phyloP scores from a whole-genome alignment of 345 rosid genomes.

The Syzygium aqueum region DNA sequence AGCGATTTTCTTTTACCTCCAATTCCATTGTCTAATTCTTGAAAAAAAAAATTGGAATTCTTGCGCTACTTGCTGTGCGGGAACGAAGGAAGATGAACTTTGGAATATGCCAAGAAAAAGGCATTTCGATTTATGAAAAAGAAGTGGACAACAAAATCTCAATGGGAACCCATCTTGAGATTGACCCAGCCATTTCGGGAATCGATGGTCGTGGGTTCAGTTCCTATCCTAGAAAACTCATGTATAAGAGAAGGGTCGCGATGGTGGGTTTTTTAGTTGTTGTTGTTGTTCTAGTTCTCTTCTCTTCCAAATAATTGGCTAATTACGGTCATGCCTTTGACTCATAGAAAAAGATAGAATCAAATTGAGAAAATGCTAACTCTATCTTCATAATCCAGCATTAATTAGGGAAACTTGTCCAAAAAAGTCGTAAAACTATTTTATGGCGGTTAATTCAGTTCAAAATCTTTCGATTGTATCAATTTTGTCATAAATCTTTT shows the following conservation, averaged over 20 bases:
- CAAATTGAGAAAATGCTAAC: background rate
- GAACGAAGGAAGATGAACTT: background rate
- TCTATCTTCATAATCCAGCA: background rate
- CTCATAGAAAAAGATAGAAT: background rate
- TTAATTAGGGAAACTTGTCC: background rate
- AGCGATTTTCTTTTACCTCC: background rate
- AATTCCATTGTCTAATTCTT: no score
- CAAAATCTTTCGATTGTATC: fast-evolving
- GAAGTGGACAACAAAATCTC: background rate
- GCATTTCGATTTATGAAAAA: background rate
- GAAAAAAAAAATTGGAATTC: background rate
- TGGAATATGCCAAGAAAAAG: background rate
- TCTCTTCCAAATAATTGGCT: background rate
- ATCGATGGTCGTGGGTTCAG: background rate
- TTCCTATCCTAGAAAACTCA: background rate
- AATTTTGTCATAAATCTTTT: no score
- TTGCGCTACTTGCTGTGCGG: background rate
- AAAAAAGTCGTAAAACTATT: background rate
- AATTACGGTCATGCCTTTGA: background rate
- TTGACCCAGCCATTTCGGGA: background rate
- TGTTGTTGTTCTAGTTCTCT: background rate
- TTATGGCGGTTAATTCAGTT: fast-evolving
- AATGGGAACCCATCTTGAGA: background rate
- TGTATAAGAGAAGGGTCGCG: background rate
- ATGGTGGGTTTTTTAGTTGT: background rate